Evolutionary conservation across 345 rosid species (phyloP).

Genomic region (Gossypium arboreum): DNA sequence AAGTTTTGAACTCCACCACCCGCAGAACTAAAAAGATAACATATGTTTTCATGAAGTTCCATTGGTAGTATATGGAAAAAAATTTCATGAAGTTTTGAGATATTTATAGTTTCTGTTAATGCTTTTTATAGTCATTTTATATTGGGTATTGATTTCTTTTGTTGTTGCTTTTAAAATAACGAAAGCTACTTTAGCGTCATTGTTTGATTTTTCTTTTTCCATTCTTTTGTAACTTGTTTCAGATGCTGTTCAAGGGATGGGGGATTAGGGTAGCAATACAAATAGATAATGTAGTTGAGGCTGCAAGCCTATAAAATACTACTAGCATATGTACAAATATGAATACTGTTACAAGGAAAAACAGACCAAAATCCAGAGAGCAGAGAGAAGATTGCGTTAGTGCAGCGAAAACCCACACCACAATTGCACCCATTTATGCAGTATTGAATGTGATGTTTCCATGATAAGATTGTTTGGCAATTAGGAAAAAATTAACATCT

Average conservation of each 20-base stretch:
- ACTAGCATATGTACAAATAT: not conserved
- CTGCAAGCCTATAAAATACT: not conserved
- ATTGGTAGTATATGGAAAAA: no score
- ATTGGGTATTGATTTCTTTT: not conserved
- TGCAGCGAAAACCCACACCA: not conserved
- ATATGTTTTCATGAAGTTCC: no score
- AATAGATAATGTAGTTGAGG: not conserved
- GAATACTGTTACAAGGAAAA: not conserved
- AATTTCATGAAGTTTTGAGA: not conserved
- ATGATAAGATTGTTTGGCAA: constrained; percentile 10
- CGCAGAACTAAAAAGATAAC: no score
- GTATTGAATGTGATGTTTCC: constrained; percentile 1
- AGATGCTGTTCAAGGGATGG: not conserved
- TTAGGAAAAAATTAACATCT: not conserved
- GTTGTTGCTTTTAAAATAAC: not conserved
- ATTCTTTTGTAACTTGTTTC: not conserved
- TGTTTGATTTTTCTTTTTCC: not conserved
- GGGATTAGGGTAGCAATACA: not conserved
- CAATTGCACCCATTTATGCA: not conserved
- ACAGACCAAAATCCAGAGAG: not conserved
- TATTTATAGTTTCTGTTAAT: not conserved
- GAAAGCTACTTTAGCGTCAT: not conserved
- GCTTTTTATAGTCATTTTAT: not conserved
- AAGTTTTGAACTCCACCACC: no score
- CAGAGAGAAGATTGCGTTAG: not conserved